These are phyloP conservation scores for Syzygium aromaticum DNA, from an alignment of 345 rosid genomes.

Conservation along the genomic window DNA sequence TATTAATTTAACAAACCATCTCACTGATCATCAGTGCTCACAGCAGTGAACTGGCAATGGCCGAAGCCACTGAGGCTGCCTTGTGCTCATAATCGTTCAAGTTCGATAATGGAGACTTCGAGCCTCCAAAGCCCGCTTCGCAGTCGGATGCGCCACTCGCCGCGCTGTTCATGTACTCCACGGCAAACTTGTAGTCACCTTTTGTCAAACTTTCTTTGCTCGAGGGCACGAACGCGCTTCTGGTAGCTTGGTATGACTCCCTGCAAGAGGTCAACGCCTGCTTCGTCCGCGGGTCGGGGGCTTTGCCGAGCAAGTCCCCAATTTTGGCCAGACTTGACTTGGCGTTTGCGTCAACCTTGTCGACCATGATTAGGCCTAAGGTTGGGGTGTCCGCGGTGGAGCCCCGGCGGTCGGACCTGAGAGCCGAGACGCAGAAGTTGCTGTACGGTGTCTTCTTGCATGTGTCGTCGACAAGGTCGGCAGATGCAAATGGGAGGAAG, in stretches of 20 bases:
- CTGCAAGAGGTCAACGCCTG: conserved; percentile 7
- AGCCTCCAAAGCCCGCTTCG: conserved; percentile 8
- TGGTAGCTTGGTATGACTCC: conserved; percentile 6
- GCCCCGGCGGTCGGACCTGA: background rate
- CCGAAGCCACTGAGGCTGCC: conserved; percentile 11
- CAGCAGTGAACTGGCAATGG: conserved; percentile 20
- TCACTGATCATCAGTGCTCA: background rate
- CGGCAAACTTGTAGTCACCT: conserved; percentile 22
- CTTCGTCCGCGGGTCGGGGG: conserved; percentile 7
- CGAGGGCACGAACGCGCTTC: conserved; percentile 5
- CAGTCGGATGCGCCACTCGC: conserved; percentile 10
- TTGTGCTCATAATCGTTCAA: conserved; percentile 8
- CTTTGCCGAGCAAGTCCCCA: background rate
- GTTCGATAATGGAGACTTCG: conserved; percentile 13
- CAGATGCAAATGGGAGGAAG: background rate
- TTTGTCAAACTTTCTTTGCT: conserved; percentile 7
- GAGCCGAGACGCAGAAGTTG: background rate
- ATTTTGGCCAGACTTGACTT: conserved; percentile 6
- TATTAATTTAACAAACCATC: background rate
- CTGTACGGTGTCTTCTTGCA: background rate
- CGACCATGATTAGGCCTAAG: background rate
- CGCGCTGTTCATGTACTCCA: conserved; percentile 5
- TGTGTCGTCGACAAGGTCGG: background rate
- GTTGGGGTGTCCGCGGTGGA: background rate
- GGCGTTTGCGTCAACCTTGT: background rate